phyloP scores from a whole-genome alignment of 2,329 filamentous ascomycete species.

The Epichloe gansuensis region DNA sequence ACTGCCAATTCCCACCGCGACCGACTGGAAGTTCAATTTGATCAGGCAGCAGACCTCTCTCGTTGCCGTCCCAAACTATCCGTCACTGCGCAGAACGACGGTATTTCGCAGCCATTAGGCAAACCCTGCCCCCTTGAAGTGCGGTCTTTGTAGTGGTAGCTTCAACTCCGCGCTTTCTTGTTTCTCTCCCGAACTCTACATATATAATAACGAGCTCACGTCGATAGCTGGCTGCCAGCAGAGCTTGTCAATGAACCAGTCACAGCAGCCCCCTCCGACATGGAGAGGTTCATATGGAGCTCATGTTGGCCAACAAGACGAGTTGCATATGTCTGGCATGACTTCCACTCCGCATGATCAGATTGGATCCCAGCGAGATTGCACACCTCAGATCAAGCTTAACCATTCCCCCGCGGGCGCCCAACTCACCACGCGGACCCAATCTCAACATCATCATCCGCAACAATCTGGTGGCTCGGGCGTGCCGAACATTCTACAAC shows the following conservation, averaged over 20 bases:
- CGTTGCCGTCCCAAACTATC: not conserved
- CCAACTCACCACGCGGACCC: conserved; percentile 21
- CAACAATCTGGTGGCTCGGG: conserved; percentile 28
- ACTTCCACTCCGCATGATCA: conserved; percentile 21
- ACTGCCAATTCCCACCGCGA: not conserved
- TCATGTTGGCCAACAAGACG: conserved; percentile 29
- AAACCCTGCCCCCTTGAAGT: not conserved
- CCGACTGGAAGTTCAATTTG: not conserved
- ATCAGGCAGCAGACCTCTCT: no score
- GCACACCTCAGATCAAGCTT: conserved; percentile 38
- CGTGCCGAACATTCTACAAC: conserved; percentile 47
- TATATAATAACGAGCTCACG: not conserved
- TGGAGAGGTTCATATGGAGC: conserved; percentile 14
- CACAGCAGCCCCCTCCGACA: conserved; percentile 23
- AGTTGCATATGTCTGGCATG: conserved; percentile 41
- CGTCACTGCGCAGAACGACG: not conserved
- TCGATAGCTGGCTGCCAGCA: not conserved
- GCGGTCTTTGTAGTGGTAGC: no score
- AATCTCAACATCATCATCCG: conserved; percentile 9
- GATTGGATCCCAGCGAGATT: conserved; percentile 33
- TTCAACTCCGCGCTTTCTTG: not conserved
- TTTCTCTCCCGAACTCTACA: not conserved
- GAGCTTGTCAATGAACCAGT: conserved; percentile 24
- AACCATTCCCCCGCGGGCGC: conserved; percentile 28
- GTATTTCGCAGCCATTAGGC: not conserved